Conservation (phyloP, 2,329 filamentous ascomycete genomes). For the Venturiaceae sp. region DNA sequence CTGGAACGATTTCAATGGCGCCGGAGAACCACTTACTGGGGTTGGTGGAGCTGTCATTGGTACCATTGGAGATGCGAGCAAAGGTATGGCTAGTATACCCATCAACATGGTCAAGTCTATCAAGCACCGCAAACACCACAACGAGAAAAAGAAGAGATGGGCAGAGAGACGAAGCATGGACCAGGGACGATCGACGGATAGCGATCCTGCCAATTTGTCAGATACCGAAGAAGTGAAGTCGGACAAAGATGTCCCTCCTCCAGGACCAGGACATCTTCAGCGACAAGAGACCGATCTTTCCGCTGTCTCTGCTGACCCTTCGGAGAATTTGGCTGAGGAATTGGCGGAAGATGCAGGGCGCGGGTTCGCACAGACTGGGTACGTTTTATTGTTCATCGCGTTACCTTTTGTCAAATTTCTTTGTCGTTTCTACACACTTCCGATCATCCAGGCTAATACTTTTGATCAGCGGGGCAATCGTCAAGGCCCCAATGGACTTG, state of each 20-base stretch:
- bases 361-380: slow-evolving; percentile 56
- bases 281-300: slow-evolving; percentile 20
- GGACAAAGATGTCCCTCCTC: background rate
- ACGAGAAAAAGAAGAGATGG: slow-evolving; percentile 33
- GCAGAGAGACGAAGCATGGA: slow-evolving; percentile 17
- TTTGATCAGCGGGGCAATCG: slow-evolving; percentile 47
- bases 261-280: background rate
- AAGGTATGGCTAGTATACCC: slow-evolving; percentile 56
- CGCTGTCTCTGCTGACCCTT: slow-evolving; percentile 19
- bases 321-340: slow-evolving; percentile 22
- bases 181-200: slow-evolving; percentile 2
- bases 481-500: slow-evolving; percentile 78
- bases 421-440: too few relatives aligned
- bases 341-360: slow-evolving; percentile 48
- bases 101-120: slow-evolving; percentile 50
- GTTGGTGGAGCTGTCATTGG: slow-evolving; percentile 69
- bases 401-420: too few relatives aligned
- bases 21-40: slow-evolving; percentile 28
- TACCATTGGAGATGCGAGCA: slow-evolving; percentile 54
- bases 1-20: slow-evolving; percentile 27
- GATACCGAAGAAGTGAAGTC: background rate
- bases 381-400: too few relatives aligned
- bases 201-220: background rate
- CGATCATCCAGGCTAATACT: slow-evolving; percentile 10
- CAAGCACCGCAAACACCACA: slow-evolving; percentile 43